phyloP scores from a whole-genome alignment of 2,329 filamentous ascomycete species.

The Penicillium psychrosexuale region DNA sequence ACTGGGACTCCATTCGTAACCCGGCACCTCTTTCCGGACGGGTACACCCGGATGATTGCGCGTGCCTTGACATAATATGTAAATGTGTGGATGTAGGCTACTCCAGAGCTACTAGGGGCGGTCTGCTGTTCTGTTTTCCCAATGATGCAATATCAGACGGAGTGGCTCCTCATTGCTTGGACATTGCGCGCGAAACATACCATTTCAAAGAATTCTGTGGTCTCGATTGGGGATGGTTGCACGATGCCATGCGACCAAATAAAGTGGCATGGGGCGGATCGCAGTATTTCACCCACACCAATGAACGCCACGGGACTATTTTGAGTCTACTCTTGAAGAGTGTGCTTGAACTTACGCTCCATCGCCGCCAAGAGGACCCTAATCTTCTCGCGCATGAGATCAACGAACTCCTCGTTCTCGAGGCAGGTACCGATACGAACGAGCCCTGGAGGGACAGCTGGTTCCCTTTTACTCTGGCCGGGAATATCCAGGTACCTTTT shows the following conservation, averaged over 20 bases:
- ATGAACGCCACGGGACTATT: slow-evolving; percentile 33
- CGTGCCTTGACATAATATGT: background rate
- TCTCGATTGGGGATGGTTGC: slow-evolving; percentile 35
- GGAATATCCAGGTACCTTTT: slow-evolving; percentile 39
- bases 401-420: slow-evolving; percentile 33
- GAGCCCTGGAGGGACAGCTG: slow-evolving; percentile 12
- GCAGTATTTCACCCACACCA: slow-evolving; percentile 24
- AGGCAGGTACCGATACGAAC: slow-evolving; percentile 9
- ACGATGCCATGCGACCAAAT: slow-evolving; percentile 31
- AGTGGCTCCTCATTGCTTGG: slow-evolving; percentile 19
- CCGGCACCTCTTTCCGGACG: background rate
- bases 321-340: slow-evolving; percentile 36
- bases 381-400: slow-evolving; percentile 35
- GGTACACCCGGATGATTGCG: background rate
- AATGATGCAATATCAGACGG: background rate
- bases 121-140: slow-evolving; percentile 13
- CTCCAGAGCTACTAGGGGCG: background rate
- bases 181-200: slow-evolving; percentile 28
- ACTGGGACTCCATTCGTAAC: background rate
- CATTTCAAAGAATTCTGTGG: slow-evolving; percentile 31
- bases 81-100: background rate
- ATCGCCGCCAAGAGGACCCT: slow-evolving; percentile 26
- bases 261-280: background rate
- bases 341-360: slow-evolving; percentile 37
- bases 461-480: slow-evolving; percentile 35